Evolutionary conservation across 2,329 filamentous ascomycete genomes (phyloP).

Genomic region (Paracorniculantispora psalliotae): DNA sequence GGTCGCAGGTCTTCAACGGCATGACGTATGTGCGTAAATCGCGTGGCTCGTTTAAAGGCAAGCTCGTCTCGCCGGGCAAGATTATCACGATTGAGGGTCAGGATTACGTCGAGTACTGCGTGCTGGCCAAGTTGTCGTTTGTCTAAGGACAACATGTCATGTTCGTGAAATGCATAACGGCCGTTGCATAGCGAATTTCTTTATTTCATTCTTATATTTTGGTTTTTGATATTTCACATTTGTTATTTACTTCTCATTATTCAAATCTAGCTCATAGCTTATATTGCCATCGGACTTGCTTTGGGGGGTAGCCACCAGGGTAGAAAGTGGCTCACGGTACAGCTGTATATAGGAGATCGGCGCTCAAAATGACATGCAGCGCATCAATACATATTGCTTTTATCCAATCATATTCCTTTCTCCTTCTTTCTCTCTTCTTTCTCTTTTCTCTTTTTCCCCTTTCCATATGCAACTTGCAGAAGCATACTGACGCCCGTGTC

Average conservation of each 20-base stretch:
- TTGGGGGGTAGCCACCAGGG: neutral
- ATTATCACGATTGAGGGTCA: conserved; percentile 14
- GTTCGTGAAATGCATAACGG: conserved; percentile 1
- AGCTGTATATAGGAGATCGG: conserved; percentile 6
- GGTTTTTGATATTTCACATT: neutral
- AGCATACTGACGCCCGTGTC: too few species aligned
- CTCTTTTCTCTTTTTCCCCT: too few species aligned
- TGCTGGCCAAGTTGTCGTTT: conserved; percentile 11
- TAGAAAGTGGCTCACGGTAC: neutral
- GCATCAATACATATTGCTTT: too few species aligned
- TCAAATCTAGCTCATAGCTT: too few species aligned
- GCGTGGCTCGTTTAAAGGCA: conserved; percentile 6
- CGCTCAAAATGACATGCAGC: conserved; percentile 3
- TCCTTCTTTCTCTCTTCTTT: too few species aligned
- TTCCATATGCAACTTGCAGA: too few species aligned
- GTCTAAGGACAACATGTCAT: neutral
- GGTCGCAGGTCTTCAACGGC: neutral
- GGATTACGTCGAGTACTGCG: conserved; percentile 13
- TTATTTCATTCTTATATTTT: neutral
- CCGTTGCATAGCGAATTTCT: conserved; percentile 9
- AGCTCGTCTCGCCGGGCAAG: conserved; percentile 13
- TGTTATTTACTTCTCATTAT: neutral
- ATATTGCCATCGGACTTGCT: neutral
- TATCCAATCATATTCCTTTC: too few species aligned
- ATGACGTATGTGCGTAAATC: conserved; percentile 7